Conservation (phyloP, 83 land plant genomes). For the Isoetes engelmannii region DNA sequence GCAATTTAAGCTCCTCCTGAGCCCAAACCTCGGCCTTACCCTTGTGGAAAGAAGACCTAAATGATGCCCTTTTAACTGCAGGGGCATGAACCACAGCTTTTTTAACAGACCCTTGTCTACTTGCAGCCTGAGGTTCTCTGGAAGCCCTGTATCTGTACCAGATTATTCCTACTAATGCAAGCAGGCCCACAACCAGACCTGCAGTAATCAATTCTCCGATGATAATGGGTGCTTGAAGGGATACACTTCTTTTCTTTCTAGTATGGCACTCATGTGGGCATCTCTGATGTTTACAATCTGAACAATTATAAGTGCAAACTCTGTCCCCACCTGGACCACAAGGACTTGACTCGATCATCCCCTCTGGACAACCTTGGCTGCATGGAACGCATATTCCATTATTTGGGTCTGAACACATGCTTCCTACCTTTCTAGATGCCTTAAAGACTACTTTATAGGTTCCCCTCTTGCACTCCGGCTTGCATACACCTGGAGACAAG, state of each 20-base stretch:
- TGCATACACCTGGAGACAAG: conserved; percentile 52
- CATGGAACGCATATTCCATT: conserved; percentile 51
- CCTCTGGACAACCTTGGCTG: conserved; percentile 40
- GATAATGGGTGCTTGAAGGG: conserved; percentile 55
- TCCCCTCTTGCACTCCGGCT: conserved; percentile 29
- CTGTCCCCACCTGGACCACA: conserved; percentile 42
- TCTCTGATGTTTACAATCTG: conserved; percentile 25
- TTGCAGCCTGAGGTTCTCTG: conserved; percentile 10
- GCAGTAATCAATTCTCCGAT: conserved; percentile 61
- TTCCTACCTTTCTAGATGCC: conserved; percentile 17
- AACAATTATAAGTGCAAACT: conserved; percentile 44
- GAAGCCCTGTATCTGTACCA: conserved; percentile 49
- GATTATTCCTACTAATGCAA: conserved; percentile 40
- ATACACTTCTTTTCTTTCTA: conserved; percentile 20
- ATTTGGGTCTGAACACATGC: conserved; percentile 31
- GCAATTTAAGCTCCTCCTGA: conserved; percentile 39
- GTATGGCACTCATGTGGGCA: conserved; percentile 25
- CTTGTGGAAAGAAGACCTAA: conserved; percentile 12
- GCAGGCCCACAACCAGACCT: conserved; percentile 38
- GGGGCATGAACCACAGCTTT: conserved; percentile 21
- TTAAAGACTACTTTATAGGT: conserved; percentile 24
- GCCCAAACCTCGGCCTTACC: conserved; percentile 15
- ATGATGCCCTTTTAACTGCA: conserved; percentile 19
- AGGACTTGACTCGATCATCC: conserved; percentile 25
- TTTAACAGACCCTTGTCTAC: not conserved